Conservation (phyloP, 2,329 filamentous ascomycete species). For the Akanthomyces dipterigenus region DNA sequence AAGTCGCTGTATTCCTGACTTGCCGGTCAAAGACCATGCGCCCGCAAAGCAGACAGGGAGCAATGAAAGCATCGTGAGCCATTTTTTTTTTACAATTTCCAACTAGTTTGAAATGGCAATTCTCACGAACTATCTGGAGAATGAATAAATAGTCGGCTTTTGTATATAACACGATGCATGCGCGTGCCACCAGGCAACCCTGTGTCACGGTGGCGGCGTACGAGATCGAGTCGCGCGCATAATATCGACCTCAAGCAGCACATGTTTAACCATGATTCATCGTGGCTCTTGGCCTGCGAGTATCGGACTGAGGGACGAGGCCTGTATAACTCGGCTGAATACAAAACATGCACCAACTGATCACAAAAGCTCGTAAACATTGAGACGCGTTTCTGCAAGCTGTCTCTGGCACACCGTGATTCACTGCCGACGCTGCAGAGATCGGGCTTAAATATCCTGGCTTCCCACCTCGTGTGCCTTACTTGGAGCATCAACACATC, state of each 20-base stretch:
- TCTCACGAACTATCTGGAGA: too few relatives aligned
- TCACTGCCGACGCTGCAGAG: not conserved
- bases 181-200: not conserved
- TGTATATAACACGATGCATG: not conserved
- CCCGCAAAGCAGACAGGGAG: conserved; percentile 1
- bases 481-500: not conserved
- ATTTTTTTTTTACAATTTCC: not conserved
- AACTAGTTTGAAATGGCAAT: not conserved
- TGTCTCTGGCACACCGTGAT: not conserved
- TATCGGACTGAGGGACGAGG: too few relatives aligned
- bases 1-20: not conserved
- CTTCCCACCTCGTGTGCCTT: not conserved
- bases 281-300: too few relatives aligned
- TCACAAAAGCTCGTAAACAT: too few relatives aligned
- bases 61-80: not conserved
- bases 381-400: not conserved
- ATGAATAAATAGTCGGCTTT: not conserved
- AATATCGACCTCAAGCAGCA: not conserved
- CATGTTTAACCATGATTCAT: not conserved
- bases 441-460: not conserved
- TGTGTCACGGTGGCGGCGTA: not conserved
- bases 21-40: not conserved
- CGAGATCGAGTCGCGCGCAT: not conserved
- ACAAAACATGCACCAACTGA: too few relatives aligned
- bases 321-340: too few relatives aligned